Percentiles rank a stretch among this genome's conserved stretches.
Conservation (phyloP, 257 asterid genomes). For the Penstemon eatonii region DNA sequence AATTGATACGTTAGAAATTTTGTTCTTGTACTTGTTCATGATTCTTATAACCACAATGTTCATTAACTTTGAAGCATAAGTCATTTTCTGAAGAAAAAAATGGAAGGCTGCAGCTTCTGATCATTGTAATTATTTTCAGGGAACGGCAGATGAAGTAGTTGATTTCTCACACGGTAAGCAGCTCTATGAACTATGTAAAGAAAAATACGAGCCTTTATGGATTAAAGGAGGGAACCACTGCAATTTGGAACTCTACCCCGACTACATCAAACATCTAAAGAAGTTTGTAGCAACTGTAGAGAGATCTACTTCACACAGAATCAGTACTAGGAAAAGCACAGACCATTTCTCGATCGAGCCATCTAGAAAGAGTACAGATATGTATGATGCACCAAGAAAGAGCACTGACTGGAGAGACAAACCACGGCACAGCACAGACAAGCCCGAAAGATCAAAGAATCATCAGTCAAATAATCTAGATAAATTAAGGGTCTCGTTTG, state of each 20-base stretch:
- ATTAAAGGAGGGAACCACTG: slow-evolving; percentile 86
- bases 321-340: slow-evolving; percentile 58
- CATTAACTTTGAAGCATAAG: too few species aligned
- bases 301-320: slow-evolving; percentile 66
- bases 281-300: slow-evolving; percentile 76
- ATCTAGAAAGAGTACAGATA: slow-evolving; percentile 69
- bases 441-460: slow-evolving; percentile 59
- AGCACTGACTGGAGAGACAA: slow-evolving; percentile 87
- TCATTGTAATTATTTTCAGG: slow-evolving; percentile 40
- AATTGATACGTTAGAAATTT: too few species aligned
- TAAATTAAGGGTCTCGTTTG: slow-evolving; percentile 58
- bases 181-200: slow-evolving; percentile 83
- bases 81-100: too few species aligned
- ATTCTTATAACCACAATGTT: too few species aligned
- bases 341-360: slow-evolving; percentile 40
- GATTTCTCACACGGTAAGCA: slow-evolving; percentile 86
- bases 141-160: slow-evolving; percentile 90
- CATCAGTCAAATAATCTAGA: slow-evolving; percentile 54
- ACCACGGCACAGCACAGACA: slow-evolving; percentile 75
- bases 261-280: slow-evolving; percentile 72
- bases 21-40: too few species aligned
- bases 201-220: slow-evolving; percentile 88
- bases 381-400: slow-evolving; percentile 64
- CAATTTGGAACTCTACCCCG: slow-evolving; percentile 79
- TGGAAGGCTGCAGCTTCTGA: background rate